Percentiles rank a stretch among this genome's conserved stretches.
Evolutionary conservation across 192 early-diverging fungal species (phyloP).

Genomic region (Umbelopsis sp.): DNA sequence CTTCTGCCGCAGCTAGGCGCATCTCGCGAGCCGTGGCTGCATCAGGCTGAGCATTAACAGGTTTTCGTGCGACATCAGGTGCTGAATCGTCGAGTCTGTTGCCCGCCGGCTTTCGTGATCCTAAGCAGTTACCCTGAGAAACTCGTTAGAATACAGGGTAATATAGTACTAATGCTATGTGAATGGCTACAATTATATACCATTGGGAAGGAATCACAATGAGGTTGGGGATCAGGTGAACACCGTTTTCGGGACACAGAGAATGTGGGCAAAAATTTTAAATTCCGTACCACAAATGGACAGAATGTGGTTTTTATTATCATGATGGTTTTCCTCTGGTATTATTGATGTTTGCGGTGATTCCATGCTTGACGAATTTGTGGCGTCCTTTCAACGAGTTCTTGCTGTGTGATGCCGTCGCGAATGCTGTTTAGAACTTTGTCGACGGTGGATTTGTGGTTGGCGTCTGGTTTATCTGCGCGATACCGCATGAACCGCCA

Average conservation of each 20-base stretch:
- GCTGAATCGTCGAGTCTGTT: background rate
- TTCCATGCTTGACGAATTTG: constrained; percentile 39
- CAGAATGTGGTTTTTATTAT: background rate
- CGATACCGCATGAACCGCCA: constrained; percentile 82
- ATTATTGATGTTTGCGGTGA: constrained; percentile 26
- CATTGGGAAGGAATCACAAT: background rate
- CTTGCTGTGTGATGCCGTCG: constrained; percentile 69
- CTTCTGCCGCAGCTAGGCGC: background rate
- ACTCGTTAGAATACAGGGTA: background rate
- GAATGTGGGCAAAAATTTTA: background rate
- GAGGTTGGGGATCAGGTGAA: background rate
- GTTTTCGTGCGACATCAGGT: background rate
- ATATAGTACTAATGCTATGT: background rate
- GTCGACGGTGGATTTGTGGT: constrained; percentile 61
- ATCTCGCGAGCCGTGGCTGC: background rate
- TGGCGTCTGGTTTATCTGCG: constrained; percentile 77
- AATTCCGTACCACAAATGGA: background rate
- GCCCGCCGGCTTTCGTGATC: constrained; percentile 8
- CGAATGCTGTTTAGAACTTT: constrained; percentile 69
- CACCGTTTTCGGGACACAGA: background rate
- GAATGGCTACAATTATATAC: background rate
- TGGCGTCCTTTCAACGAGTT: constrained; percentile 38
- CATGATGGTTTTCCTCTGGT: no score
- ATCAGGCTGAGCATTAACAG: background rate
- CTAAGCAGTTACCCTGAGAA: constrained; percentile 12